Percentiles rank a stretch among this genome's conserved stretches.
These are phyloP conservation scores for Hericium alpestre DNA, from an alignment of 768 basidiomycete species.

Conservation along the genomic window DNA sequence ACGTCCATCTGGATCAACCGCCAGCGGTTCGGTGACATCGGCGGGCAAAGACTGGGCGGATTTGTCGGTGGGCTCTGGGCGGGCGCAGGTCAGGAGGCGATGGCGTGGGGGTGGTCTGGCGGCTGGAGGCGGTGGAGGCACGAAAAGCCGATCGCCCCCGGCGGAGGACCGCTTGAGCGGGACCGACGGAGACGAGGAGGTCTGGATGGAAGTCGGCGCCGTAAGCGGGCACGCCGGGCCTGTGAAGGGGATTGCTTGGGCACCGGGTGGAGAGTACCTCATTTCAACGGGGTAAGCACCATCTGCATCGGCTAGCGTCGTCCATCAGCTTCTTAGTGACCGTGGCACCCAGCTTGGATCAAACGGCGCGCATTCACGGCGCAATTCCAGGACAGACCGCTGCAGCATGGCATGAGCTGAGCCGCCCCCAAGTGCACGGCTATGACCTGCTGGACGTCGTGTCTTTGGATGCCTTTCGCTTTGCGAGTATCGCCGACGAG, in stretches of 20 bases:
- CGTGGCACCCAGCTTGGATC: conserved; percentile 53
- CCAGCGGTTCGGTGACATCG: conserved; percentile 89
- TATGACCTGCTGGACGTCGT: conserved; percentile 80
- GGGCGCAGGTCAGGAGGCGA: conserved; percentile 43
- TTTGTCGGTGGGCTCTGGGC: conserved; percentile 90
- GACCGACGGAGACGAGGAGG: conserved; percentile 21
- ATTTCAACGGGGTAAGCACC: conserved; percentile 67
- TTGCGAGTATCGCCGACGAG: conserved; percentile 90
- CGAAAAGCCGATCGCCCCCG: neutral
- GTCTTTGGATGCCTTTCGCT: conserved; percentile 66
- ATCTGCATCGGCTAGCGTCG: neutral
- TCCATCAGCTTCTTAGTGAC: neutral
- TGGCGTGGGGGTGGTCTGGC: conserved; percentile 92
- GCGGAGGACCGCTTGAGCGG: neutral
- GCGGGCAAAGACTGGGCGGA: conserved; percentile 82
- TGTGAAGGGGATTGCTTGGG: conserved; percentile 79
- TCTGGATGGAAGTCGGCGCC: conserved; percentile 72
- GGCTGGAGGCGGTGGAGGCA: conserved; percentile 85
- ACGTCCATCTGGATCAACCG: conserved; percentile 81
- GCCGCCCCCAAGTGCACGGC: conserved; percentile 92
- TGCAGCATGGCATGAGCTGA: conserved; percentile 72
- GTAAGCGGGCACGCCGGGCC: conserved; percentile 77
- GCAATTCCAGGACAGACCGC: conserved; percentile 25
- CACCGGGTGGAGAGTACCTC: conserved; percentile 74
- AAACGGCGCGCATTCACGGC: conserved; percentile 85